Percentiles rank a stretch among this genome's conserved stretches.
Evolutionary conservation across 2,329 filamentous ascomycete genomes (phyloP).

Genomic region (Tolypocladium capitatum): DNA sequence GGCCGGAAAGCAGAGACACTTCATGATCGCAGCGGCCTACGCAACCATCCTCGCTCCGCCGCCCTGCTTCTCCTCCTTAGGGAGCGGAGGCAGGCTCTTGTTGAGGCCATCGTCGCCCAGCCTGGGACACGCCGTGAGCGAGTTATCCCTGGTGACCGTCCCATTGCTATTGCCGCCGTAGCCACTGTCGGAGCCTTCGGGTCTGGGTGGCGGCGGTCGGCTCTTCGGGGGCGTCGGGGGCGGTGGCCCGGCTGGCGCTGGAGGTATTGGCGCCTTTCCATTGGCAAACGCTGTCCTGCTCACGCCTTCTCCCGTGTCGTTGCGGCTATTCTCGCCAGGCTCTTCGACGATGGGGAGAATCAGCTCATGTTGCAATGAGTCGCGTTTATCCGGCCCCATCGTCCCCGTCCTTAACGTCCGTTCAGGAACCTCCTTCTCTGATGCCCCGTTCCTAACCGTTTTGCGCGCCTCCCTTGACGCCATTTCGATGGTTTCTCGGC

Average conservation of each 20-base stretch:
- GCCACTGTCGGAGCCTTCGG: slow-evolving; percentile 34
- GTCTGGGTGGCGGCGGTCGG: slow-evolving; percentile 18
- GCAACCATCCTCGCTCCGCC: slow-evolving; percentile 17
- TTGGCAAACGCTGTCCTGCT: slow-evolving; percentile 22
- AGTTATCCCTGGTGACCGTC: slow-evolving; percentile 15
- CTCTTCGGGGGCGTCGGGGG: slow-evolving; percentile 22
- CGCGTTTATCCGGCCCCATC: slow-evolving; percentile 27
- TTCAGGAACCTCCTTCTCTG: slow-evolving; percentile 43
- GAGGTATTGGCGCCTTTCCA: slow-evolving; percentile 17
- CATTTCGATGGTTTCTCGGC: slow-evolving; percentile 25
- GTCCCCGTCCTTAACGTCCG: slow-evolving; percentile 36
- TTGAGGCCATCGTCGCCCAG: slow-evolving; percentile 45
- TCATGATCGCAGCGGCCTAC: slow-evolving; percentile 13
- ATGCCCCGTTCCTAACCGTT: slow-evolving; percentile 17
- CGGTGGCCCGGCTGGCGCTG: slow-evolving; percentile 30
- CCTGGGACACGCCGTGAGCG: slow-evolving; percentile 19
- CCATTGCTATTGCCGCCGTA: slow-evolving; percentile 26
- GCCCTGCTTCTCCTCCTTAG: slow-evolving; percentile 18
- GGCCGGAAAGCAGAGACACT: slow-evolving; percentile 7
- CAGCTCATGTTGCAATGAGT: slow-evolving; percentile 42
- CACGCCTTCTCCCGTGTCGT: slow-evolving; percentile 27
- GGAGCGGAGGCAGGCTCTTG: slow-evolving; percentile 46
- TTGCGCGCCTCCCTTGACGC: slow-evolving; percentile 24
- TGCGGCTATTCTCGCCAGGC: slow-evolving; percentile 58
- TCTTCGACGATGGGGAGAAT: slow-evolving; percentile 79